phyloP scores from a whole-genome alignment of 2,329 filamentous ascomycete species.

The Lecanicillium sp. region DNA sequence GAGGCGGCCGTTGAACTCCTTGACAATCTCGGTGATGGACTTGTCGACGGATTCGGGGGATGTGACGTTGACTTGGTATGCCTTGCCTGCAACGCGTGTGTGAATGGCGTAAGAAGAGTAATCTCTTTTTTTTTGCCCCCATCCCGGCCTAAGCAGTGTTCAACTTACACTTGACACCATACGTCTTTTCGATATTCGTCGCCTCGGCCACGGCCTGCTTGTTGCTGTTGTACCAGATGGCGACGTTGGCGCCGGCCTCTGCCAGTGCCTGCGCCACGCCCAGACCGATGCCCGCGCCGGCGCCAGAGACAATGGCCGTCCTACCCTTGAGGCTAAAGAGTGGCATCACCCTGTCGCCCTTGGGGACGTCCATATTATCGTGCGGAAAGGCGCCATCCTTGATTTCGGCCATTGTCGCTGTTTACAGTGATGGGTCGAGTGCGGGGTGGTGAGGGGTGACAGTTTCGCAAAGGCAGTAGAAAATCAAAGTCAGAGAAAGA shows the following conservation, averaged over 20 bases:
- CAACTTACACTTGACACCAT: not conserved
- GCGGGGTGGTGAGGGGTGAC: no score
- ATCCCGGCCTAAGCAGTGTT: no score
- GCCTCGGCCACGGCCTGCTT: not conserved
- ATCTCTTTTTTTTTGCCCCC: no score
- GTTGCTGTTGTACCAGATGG: slow-evolving; percentile 19
- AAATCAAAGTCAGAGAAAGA: no score
- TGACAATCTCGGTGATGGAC: slow-evolving; percentile 22
- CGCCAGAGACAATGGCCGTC: slow-evolving; percentile 35
- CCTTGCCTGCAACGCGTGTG: slow-evolving; percentile 10
- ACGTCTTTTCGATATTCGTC: not conserved
- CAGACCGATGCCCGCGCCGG: slow-evolving; percentile 36
- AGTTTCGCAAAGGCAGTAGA: no score
- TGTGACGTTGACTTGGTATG: slow-evolving; percentile 22
- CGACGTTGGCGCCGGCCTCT: slow-evolving; percentile 35
- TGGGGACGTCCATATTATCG: slow-evolving; percentile 42
- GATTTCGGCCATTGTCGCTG: not conserved
- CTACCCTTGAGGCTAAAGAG: slow-evolving; percentile 30
- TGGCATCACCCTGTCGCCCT: slow-evolving; percentile 46
- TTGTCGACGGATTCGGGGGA: not conserved
- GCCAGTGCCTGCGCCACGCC: slow-evolving; percentile 37
- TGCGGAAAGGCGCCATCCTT: slow-evolving; percentile 46
- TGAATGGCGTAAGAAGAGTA: no score
- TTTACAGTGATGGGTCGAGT: not conserved
- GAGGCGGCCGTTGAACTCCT: slow-evolving; percentile 30